Evolutionary conservation across 1,284 basidiomycete species (phyloP).

Genomic region (Fomitopsis pinicola): DNA sequence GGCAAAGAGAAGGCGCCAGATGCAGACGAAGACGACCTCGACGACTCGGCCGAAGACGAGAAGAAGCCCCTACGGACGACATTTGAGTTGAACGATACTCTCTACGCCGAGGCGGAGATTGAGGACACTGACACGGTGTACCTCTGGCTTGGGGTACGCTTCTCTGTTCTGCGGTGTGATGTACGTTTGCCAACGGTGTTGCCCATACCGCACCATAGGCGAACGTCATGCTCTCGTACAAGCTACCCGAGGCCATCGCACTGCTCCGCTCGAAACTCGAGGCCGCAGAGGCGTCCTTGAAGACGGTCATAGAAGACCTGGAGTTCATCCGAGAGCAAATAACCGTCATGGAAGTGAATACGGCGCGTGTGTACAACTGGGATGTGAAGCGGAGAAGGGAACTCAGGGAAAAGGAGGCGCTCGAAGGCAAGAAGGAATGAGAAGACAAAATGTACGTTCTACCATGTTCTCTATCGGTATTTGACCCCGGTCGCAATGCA

Average conservation of each 20-base stretch:
- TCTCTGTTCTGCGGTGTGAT: neutral
- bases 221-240: constrained; percentile 97
- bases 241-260: constrained; percentile 74
- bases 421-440: constrained; percentile 12
- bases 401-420: constrained; percentile 40
- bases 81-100: constrained; percentile 95
- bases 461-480: neutral
- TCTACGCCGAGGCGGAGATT: constrained; percentile 88
- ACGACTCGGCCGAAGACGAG: constrained; percentile 36
- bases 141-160: constrained; percentile 91
- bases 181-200: neutral
- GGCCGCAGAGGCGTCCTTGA: constrained; percentile 66
- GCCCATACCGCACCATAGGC: constrained; percentile 50
- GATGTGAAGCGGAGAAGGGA: constrained; percentile 84
- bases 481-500: neutral
- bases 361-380: constrained; percentile 95
- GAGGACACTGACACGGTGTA: constrained; percentile 88
- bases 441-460: constrained; percentile 5
- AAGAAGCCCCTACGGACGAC: constrained; percentile 78
- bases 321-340: constrained; percentile 95
- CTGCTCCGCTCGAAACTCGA: constrained; percentile 80
- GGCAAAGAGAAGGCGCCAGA: constrained; percentile 44
- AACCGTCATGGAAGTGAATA: constrained; percentile 98
- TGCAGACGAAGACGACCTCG: constrained; percentile 49
- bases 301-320: constrained; percentile 80